Conservation (phyloP, 441 rosid genomes). For the Erodium chrysanthum region DNA sequence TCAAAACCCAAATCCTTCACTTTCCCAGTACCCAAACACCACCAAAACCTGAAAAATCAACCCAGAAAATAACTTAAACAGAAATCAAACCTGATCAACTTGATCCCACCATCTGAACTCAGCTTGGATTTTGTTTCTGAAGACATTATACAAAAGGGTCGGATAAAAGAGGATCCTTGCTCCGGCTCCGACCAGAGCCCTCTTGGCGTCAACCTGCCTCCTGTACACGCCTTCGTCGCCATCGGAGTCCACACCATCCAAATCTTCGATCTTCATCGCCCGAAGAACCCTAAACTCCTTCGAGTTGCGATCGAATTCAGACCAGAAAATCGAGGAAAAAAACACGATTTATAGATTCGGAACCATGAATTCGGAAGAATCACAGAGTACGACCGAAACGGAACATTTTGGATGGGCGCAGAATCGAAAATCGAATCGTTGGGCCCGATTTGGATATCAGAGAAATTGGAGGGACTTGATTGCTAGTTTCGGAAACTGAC, state of each 20-base stretch:
- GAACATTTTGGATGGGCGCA: neutral
- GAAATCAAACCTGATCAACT: slow-evolving; percentile 47
- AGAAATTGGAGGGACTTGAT: neutral
- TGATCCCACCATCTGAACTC: slow-evolving; percentile 80
- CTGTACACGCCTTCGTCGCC: slow-evolving; percentile 15
- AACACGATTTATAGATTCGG: neutral
- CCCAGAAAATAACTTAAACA: neutral
- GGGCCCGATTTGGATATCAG: neutral
- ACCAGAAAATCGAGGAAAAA: neutral
- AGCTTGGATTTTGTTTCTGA: slow-evolving; percentile 56
- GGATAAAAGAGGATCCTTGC: slow-evolving; percentile 73
- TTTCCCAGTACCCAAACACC: slow-evolving; percentile 2
- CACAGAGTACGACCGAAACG: neutral
- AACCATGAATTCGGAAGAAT: neutral
- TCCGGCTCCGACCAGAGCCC: slow-evolving; percentile 60
- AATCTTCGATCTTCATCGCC: slow-evolving; percentile 48
- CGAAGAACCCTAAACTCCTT: neutral
- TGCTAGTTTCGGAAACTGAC: neutral
- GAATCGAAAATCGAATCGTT: neutral
- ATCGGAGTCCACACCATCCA: slow-evolving; percentile 30
- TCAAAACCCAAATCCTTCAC: neutral
- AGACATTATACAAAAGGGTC: slow-evolving; percentile 57
- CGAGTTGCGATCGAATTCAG: neutral
- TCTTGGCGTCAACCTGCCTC: slow-evolving; percentile 38
- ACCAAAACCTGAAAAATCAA: neutral